Evolutionary conservation across 1,284 basidiomycete species (phyloP), one percentile per base, ranked within the genome.

Genomic region (Neonothopanus nambi): DNA sequence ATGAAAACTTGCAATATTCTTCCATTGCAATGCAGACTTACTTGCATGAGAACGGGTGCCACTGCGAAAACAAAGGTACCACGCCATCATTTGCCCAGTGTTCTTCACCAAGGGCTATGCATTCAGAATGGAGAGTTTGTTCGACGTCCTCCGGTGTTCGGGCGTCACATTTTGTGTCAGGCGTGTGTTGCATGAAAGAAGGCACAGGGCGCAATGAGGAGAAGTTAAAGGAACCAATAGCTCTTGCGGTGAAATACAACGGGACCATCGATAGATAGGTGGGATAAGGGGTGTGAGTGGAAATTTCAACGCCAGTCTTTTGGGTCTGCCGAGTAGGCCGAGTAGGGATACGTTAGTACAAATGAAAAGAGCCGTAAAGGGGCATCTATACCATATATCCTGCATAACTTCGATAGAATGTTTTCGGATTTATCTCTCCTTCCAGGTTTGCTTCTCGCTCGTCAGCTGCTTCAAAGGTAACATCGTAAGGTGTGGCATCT

Each of bases 31-130:
- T 2, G n/a, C n/a, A n/a, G 9, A 58, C 62, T 39, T 59, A 76
- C 75, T 64, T 60, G 72, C 78, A 81, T 21, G 71, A 61, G 48
- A 69, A 64, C n/a, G 79, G 77, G 66, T 80, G 79, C 72, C 73
- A 80, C 46, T 79, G 78, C 2, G 78, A 80, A 60, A 80, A 79
- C 6, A 77, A n/a, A 3, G 78, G 78, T 1, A 79, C 78, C 12
- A 80, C 68, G 3, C 79, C 77, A 57, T 81, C 79, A 56, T 79
- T 80, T 0, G 68, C 71, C 55, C 68, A 67, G 50, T 72, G 69
- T 48, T 65, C 63, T 41, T 63, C 59, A 8, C 58, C 58, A 28
- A 63, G 52, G 8, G 7, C 17, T 12, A 37, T 40, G 13, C 30
- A 30, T 38, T 44, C 39, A 15, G 40, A 12, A 2, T 24, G 12